phyloP scores from a whole-genome alignment of 164 flowering plant genomes.

The Buxus sempervirens region DNA sequence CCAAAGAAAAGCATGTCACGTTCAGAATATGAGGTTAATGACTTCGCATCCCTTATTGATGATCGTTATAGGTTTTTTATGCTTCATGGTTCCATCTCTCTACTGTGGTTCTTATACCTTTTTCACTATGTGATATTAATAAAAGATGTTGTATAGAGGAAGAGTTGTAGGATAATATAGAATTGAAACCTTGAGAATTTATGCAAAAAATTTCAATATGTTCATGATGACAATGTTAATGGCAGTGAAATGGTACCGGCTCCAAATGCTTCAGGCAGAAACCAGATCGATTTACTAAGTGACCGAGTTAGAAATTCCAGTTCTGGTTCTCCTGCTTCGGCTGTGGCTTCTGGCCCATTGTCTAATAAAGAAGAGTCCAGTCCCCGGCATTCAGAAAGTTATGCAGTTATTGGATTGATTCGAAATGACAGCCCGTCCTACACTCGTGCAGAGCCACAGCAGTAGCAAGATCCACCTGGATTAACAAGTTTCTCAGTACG shows the following conservation, averaged over 20 bases:
- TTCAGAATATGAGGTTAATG: constrained; percentile 61
- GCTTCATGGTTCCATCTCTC: background rate
- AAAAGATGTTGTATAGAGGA: no score
- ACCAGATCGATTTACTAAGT: constrained; percentile 43
- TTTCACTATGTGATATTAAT: no score
- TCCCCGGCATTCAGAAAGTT: constrained; percentile 50
- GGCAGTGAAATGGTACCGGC: constrained; percentile 40
- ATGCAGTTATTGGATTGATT: constrained; percentile 65
- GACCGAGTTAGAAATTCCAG: constrained; percentile 46
- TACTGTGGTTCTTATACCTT: no score
- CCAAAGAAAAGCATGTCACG: no score
- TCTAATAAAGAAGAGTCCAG: constrained; percentile 49
- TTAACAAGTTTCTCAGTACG: constrained; percentile 66
- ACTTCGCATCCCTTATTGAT: background rate
- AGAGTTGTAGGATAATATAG: no score
- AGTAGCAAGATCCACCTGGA: constrained; percentile 50
- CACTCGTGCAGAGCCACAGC: constrained; percentile 51
- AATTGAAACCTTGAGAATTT: no score
- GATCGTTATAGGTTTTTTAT: constrained; percentile 2
- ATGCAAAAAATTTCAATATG: background rate
- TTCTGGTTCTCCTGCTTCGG: constrained; percentile 57
- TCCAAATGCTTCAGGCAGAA: constrained; percentile 31
- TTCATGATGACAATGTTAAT: background rate
- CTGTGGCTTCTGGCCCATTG: constrained; percentile 41
- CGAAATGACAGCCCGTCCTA: constrained; percentile 45